A percentile compares a stretch with the other conserved stretches of the same genome.
Evolutionary conservation across 306 rosid genomes (phyloP).

Genomic region (Lupinus albus): DNA sequence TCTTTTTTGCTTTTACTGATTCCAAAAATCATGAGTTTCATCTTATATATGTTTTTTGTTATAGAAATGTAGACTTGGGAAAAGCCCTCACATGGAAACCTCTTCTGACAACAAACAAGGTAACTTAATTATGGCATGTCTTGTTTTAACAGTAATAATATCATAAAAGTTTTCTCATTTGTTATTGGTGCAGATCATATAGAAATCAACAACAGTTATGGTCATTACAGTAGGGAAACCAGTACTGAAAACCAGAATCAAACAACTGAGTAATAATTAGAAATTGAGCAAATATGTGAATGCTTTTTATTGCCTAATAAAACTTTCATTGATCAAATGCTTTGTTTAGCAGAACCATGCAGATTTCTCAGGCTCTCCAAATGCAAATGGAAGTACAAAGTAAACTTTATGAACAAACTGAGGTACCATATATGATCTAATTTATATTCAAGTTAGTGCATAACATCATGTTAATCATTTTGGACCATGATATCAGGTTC

Average conservation of each 20-base stretch:
- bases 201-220: slow-evolving; percentile 55
- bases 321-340: slow-evolving; percentile 41
- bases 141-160: slow-evolving; percentile 27
- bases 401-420: slow-evolving; percentile 70
- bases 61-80: slow-evolving; percentile 88
- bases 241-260: slow-evolving; percentile 46
- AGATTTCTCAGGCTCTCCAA: slow-evolving; percentile 72
- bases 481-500: slow-evolving; percentile 57
- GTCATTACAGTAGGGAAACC: slow-evolving; percentile 48
- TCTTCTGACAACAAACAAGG: slow-evolving; percentile 61
- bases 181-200: slow-evolving; percentile 53
- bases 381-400: slow-evolving; percentile 76
- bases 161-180: slow-evolving; percentile 32
- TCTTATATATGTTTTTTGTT: slow-evolving; percentile 30
- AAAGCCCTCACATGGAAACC: slow-evolving; percentile 61
- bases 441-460: slow-evolving; percentile 12
- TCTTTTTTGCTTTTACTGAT: slow-evolving; percentile 27
- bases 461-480: slow-evolving; percentile 7
- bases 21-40: slow-evolving; percentile 33
- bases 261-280: slow-evolving; percentile 60
- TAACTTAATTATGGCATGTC: slow-evolving; percentile 36
- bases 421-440: slow-evolving; percentile 49
- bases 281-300: slow-evolving; percentile 30
- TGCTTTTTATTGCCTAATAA: not conserved
- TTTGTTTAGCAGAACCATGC: slow-evolving; percentile 53